Percentiles rank a stretch among this genome's conserved stretches.
Conservation (phyloP, 257 asterid genomes). For the Knoxia roxburghii region DNA sequence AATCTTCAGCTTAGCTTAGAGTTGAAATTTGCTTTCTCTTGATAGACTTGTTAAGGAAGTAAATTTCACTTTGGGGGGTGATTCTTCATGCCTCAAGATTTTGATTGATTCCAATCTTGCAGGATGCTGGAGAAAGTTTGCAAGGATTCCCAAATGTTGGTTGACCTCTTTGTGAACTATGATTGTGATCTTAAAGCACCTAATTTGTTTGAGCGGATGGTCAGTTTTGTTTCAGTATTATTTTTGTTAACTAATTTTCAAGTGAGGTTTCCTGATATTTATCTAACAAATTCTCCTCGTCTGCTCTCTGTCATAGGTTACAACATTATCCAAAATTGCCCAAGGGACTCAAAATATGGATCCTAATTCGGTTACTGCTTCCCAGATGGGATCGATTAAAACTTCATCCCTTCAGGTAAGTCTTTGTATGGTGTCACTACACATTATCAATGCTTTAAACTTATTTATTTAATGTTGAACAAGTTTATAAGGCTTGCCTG, state of each 20-base stretch:
- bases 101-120: constrained; percentile 26
- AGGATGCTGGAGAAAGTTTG: constrained; percentile 97
- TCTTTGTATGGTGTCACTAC: constrained; percentile 19
- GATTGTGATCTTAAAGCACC: constrained; percentile 99
- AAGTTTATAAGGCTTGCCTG: constrained; percentile 17
- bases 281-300: constrained; percentile 24
- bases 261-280: constrained; percentile 12
- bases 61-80: constrained; percentile 3
- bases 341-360: constrained; percentile 87
- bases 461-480: constrained; percentile 6
- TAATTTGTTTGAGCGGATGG: constrained; percentile 90
- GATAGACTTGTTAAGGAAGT: too few species aligned
- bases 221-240: constrained; percentile 28
- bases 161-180: constrained; percentile 91
- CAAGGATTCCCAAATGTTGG: constrained; percentile 96
- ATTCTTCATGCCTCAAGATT: constrained; percentile 4
- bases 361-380: constrained; percentile 68
- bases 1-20: neutral
- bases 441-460: constrained; percentile 11
- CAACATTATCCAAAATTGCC: constrained; percentile 76
- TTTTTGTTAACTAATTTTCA: constrained; percentile 10
- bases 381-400: constrained; percentile 77
- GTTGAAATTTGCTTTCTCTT: too few species aligned
- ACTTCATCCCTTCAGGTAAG: constrained; percentile 87
- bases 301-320: constrained; percentile 42